phyloP scores from a whole-genome alignment of 2,329 filamentous ascomycete genomes.

The Aspergillus quadrilineatus region DNA sequence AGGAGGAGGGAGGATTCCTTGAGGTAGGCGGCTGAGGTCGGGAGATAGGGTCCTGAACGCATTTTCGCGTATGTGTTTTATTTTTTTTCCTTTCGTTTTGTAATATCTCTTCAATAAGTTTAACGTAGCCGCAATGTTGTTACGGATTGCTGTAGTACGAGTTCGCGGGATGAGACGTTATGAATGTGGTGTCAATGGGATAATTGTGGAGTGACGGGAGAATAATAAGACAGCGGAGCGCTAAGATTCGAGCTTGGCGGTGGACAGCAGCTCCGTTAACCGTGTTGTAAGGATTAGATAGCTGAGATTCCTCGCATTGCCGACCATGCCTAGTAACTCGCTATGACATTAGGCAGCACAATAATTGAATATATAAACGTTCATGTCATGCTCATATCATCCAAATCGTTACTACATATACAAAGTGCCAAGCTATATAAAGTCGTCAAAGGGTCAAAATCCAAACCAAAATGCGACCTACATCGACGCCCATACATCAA shows the following conservation, averaged over 20 bases:
- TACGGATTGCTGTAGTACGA: not conserved
- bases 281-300: not conserved
- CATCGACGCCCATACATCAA: slow-evolving; percentile 4
- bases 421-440: slow-evolving; percentile 1
- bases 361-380: not conserved
- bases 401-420: slow-evolving; percentile 4
- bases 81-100: not conserved
- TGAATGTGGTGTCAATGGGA: not conserved
- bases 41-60: slow-evolving; percentile 62
- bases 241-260: not conserved
- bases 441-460: not conserved
- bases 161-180: not conserved
- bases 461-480: not conserved
- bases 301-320: too few relatives aligned
- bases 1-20: slow-evolving; percentile 82
- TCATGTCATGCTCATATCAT: slow-evolving; percentile 6
- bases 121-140: not conserved
- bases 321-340: not conserved
- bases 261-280: not conserved
- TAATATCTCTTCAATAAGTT: not conserved
- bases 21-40: slow-evolving; percentile 86
- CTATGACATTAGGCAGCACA: slow-evolving; percentile 5
- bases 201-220: not conserved
- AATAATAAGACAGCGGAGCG: not conserved
- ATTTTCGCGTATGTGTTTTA: slow-evolving; percentile 49